Evolutionary conservation across 306 rosid genomes (phyloP), one percentile per base, ranked within the genome.

Genomic region (Quercus cerris): DNA sequence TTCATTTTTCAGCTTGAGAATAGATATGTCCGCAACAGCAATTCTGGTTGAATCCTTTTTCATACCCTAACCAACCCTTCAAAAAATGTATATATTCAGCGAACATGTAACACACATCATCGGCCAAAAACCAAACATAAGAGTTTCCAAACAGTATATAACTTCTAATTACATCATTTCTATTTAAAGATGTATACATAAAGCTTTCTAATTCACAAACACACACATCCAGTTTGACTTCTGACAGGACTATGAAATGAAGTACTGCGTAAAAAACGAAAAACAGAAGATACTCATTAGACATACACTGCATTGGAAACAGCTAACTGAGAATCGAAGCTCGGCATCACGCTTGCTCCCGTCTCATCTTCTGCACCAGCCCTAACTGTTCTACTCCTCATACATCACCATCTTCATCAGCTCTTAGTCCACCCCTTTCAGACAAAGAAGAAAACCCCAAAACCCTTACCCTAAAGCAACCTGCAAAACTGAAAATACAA

Each of bases 321-420:
- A 66, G 86, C 80, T 25, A 76, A 58, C 73, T 81, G 86, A 49
- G 87, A 83, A 85, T 85, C 77, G 62, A 85, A 85, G 85, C 87
- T 83, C 73, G 87, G 89, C 89, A 88, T 88, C 63, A 80, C 84
- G 81, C 82, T 80, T 78, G 78, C 67, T 75, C 82, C 82, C 61
- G 76, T 82, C 80, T 85, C 91, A 87, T 87, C 85, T 87, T 87
- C 87, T 80, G 57, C 80, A 78, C 84, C 81, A 77, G 63, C 56
- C 62, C 83, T 46, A 22, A 35, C 22, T 33, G 56, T 55, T 77
- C 85, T 69, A 85, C 85, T 80, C 70, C 83, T 76, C 84, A 82
- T 80, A 56, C 83, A 80, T 59, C 80, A 70, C 11, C 77, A 82
- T 44, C 84, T 9, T 56, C 82, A 61, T 14, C 80, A 17, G 14